A percentile compares a stretch with the other conserved stretches of the same genome.
Evolutionary conservation across 768 basidiomycete species (phyloP).

Genomic region (Amanita subjunquillea): DNA sequence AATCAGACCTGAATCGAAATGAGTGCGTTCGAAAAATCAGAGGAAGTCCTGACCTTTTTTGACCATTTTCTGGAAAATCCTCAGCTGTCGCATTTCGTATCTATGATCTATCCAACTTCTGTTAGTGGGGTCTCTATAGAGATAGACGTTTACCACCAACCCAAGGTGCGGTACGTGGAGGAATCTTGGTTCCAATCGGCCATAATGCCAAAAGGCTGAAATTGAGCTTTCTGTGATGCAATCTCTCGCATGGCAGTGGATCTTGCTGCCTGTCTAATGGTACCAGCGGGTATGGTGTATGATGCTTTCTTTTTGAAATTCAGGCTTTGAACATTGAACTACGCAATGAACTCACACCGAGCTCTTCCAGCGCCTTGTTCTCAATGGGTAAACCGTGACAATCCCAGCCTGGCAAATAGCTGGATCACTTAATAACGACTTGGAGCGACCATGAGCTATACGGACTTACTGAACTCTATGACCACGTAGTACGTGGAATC

Average conservation of each 20-base stretch:
- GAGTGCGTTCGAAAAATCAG: background rate
- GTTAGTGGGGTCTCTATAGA: background rate
- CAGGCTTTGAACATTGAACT: background rate
- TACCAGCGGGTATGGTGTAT: constrained; percentile 39
- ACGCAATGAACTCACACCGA: constrained; percentile 39
- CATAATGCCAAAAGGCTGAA: constrained; percentile 80
- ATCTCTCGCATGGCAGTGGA: constrained; percentile 68
- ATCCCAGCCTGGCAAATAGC: constrained; percentile 95
- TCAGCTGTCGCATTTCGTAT: constrained; percentile 84
- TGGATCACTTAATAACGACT: constrained; percentile 20
- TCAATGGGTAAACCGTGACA: constrained; percentile 98
- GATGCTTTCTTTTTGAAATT: constrained; percentile 39
- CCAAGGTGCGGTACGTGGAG: constrained; percentile 75
- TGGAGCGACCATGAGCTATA: background rate
- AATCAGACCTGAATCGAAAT: constrained; percentile 50
- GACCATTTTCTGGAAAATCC: constrained; percentile 83
- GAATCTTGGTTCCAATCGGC: constrained; percentile 70
- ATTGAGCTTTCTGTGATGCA: constrained; percentile 66
- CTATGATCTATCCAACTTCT: constrained; percentile 46
- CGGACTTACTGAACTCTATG: constrained; percentile 65
- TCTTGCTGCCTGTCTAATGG: constrained; percentile 63
- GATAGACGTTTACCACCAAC: constrained; percentile 23
- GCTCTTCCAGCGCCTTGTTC: constrained; percentile 77
- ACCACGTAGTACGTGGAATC: constrained; percentile 75
- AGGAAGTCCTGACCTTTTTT: constrained; percentile 44